Evolutionary conservation across 2,329 filamentous ascomycete genomes (phyloP).

Genomic region (Chaetomiaceae sp.): DNA sequence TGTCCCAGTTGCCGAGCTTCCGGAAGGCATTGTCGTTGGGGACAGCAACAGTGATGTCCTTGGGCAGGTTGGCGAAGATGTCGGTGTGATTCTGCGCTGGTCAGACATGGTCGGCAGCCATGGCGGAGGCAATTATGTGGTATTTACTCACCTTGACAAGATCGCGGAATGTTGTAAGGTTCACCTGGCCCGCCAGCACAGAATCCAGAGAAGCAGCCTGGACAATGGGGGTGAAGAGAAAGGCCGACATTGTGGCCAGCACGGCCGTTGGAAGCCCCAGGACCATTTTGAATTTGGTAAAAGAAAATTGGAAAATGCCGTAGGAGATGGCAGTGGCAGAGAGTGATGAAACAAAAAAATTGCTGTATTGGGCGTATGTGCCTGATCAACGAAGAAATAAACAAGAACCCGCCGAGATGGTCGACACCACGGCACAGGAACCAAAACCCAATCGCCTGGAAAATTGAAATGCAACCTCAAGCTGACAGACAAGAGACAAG

Average conservation of each 20-base stretch:
- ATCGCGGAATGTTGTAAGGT: slow-evolving; percentile 16
- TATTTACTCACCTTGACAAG: slow-evolving; percentile 10
- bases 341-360: not conserved
- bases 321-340: not conserved
- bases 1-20: slow-evolving; percentile 17
- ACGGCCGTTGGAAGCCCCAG: slow-evolving; percentile 1
- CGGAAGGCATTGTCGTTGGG: slow-evolving; percentile 21
- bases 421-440: slow-evolving; percentile 1
- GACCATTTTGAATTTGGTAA: not conserved
- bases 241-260: not conserved
- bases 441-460: not conserved
- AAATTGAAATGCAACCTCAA: not conserved
- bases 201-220: slow-evolving; percentile 7
- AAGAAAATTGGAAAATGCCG: not conserved
- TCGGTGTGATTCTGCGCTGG: slow-evolving; percentile 11
- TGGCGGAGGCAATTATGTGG: not conserved
- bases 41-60: slow-evolving; percentile 14
- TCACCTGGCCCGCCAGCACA: slow-evolving; percentile 14
- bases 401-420: not conserved
- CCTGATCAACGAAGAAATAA: too few relatives aligned
- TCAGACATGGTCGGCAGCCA: not conserved
- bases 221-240: not conserved
- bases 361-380: not conserved
- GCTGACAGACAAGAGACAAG: not conserved
- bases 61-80: slow-evolving; percentile 14